These are phyloP conservation scores for Eucalyptus marginata DNA, from an alignment of 345 rosid species.

Conservation along the genomic window DNA sequence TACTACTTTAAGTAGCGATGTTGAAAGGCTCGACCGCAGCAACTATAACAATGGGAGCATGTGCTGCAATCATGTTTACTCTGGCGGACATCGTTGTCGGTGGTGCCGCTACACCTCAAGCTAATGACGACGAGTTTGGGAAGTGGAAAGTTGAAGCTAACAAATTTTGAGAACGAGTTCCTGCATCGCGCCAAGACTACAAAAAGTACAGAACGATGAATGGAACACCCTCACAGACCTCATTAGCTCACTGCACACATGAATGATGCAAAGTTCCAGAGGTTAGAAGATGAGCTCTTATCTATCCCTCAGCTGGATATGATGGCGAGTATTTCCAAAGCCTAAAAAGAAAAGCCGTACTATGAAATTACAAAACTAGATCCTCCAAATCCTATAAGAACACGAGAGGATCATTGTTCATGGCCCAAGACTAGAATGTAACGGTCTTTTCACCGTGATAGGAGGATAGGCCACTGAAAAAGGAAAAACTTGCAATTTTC, in stretches of 20 bases:
- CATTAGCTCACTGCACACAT: background rate
- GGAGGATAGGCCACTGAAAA: background rate
- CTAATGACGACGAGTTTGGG: background rate
- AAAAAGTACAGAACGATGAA: background rate
- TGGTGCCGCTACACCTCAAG: background rate
- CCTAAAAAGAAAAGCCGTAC: background rate
- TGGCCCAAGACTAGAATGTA: background rate
- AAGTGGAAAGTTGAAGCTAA: background rate
- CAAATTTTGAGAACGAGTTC: background rate
- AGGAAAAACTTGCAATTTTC: background rate
- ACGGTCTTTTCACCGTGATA: background rate
- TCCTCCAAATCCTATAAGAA: background rate
- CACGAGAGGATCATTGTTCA: background rate
- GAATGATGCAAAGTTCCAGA: background rate
- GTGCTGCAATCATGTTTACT: fast-evolving
- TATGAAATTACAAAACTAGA: background rate
- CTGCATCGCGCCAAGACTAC: background rate
- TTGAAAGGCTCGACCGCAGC: background rate
- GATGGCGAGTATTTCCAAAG: background rate
- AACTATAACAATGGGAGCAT: fast-evolving
- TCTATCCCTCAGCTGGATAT: background rate
- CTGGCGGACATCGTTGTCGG: background rate
- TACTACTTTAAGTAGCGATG: background rate
- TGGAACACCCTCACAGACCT: background rate
- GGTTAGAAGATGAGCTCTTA: background rate